Percentiles rank a stretch among this genome's conserved stretches.
These are phyloP conservation scores for Sodiomyces alkalinus DNA, from an alignment of 2,329 filamentous ascomycete species.

Conservation along the genomic window DNA sequence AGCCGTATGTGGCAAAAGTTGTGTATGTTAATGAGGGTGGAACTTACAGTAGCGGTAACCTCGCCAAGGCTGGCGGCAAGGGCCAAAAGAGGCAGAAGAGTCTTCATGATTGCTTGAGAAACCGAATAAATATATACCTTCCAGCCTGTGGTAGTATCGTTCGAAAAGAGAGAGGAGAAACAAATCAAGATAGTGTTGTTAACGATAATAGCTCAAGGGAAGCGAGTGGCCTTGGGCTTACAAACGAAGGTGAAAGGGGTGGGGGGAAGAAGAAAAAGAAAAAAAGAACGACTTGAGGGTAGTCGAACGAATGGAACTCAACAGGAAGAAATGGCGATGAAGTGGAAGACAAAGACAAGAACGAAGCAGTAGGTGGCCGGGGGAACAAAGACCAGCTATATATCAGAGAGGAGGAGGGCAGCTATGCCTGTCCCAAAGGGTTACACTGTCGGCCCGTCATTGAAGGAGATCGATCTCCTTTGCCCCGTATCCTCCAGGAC, in stretches of 20 bases:
- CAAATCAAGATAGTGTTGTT: conserved; percentile 1
- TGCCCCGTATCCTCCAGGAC: no score
- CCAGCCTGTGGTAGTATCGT: not conserved
- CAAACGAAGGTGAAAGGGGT: no score
- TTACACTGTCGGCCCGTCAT: no score
- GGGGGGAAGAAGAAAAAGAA: no score
- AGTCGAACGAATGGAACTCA: conserved; percentile 13
- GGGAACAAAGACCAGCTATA: conserved; percentile 9
- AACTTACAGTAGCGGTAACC: conserved; percentile 31
- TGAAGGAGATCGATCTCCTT: no score
- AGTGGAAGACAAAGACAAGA: conserved; percentile 7
- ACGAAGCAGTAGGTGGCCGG: conserved; percentile 4
- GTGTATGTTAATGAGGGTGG: no score
- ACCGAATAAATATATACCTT: not conserved
- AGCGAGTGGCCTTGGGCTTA: conserved; percentile 43
- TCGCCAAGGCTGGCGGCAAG: conserved; percentile 34
- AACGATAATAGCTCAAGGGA: conserved; percentile 23
- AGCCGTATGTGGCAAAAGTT: no score
- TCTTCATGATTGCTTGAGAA: conserved; percentile 29
- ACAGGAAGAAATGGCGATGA: conserved; percentile 10
- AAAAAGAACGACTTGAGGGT: conserved; percentile 15
- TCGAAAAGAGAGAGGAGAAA: no score
- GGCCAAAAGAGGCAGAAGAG: conserved; percentile 29
- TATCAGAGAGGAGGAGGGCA: conserved; percentile 5
- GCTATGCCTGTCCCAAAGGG: no score